phyloP scores from a whole-genome alignment of 495 filamentous ascomycete species.

The Glonium stellatum region DNA sequence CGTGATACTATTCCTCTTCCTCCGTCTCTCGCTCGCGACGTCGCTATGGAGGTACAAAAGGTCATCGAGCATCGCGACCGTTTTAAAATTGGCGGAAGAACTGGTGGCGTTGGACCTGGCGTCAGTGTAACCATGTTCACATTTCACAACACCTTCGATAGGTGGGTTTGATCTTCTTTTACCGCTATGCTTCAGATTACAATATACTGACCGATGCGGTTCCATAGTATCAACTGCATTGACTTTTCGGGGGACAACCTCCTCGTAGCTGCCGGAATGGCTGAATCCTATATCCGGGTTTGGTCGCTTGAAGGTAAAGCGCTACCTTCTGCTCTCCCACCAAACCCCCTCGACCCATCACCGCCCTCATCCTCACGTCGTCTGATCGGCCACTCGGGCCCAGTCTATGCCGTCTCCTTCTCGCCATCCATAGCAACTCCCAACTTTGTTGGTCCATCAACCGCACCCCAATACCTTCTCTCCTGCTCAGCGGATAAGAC shows the following conservation, averaged over 20 bases:
- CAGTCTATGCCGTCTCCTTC: slow-evolving; percentile 85
- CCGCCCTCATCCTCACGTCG: slow-evolving; percentile 62
- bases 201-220: slow-evolving; percentile 27
- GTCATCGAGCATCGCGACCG: slow-evolving; percentile 90
- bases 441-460: slow-evolving; percentile 49
- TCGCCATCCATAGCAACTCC: slow-evolving; percentile 61
- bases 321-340: slow-evolving; percentile 40
- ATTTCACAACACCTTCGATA: slow-evolving; percentile 90
- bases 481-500: slow-evolving; percentile 83
- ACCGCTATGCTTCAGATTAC: not conserved
- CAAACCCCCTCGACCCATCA: slow-evolving; percentile 29
- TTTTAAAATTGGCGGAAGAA: slow-evolving; percentile 72
- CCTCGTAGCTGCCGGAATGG: slow-evolving; percentile 77
- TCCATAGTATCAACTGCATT: slow-evolving; percentile 69
- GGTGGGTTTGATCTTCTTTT: slow-evolving; percentile 46
- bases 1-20: slow-evolving; percentile 76
- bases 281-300: slow-evolving; percentile 89
- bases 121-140: slow-evolving; percentile 92
- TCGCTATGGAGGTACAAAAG: slow-evolving; percentile 88
- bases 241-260: slow-evolving; percentile 87
- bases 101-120: slow-evolving; percentile 70
- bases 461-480: slow-evolving; percentile 55
- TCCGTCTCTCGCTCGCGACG: slow-evolving; percentile 75
- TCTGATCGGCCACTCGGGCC: slow-evolving; percentile 83
- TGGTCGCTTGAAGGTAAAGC: slow-evolving; percentile 81